Base-by-base conservation (phyloP, 768 basidiomycete species). In the Termitomyces sp. region DNA sequence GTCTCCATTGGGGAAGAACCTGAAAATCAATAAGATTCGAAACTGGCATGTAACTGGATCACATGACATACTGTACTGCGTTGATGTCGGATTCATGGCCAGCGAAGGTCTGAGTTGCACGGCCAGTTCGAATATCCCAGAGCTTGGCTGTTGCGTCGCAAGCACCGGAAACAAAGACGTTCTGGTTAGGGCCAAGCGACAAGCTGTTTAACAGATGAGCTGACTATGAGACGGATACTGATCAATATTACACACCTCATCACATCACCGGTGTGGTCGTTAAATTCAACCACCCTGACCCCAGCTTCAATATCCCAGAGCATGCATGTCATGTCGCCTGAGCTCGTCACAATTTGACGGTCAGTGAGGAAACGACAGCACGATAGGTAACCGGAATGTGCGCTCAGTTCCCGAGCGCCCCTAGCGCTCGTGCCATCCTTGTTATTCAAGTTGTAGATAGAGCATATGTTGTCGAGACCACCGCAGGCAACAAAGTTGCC, bases 291-390 rank as follows among this genome's bases (percentile, higher is more conserved):
- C n/a, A 95, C 90, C 58, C 96, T 79, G 1, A 96, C 94, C 60
- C 96, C 97, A 23, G 94, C 93, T 72, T 99, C 96, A 56, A 99
- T 93, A 72, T 99, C 96, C 96, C 97, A 99, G 27, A 98, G 81
- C 95, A 99, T 98, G 71, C 96, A 99, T 31, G 96, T 97, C 96
- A 99, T 99, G 70, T 99, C 96, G 52, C 96, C 96, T 32, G 95
- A 98, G 64, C 85, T 88, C 33, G 96, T 99, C 59, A 99, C 89
- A 65, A 99, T 99, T 79, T 99, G 96, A 50, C 96, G 83, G 74
- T 99, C 96, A 65, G 94, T 98, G 77, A 99, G 87, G 77, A 99
- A 99, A 40, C 96, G 85, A 76, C 96, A 99, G 78, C 96, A 99
- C 65, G 87, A 90, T 62, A 99, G 89, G 70, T 99, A 99, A 27